Evolutionary conservation across 2,329 filamentous ascomycete species (phyloP).

Genomic region (Monilinia polystroma): DNA sequence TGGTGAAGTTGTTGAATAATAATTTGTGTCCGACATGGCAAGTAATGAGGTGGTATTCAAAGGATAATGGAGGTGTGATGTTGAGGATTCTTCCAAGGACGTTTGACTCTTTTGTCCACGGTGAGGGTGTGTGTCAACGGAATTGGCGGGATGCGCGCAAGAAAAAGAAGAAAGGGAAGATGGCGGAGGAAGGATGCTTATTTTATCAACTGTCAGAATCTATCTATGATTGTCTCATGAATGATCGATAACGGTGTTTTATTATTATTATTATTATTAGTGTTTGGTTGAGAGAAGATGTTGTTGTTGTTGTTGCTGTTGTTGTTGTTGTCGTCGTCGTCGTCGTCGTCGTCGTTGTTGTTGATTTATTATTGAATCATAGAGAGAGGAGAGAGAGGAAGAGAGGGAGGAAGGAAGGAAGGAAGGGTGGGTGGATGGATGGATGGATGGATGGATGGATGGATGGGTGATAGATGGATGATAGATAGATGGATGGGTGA

Average conservation of each 20-base stretch:
- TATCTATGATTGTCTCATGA: slow-evolving; percentile 21
- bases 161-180: slow-evolving; percentile 1
- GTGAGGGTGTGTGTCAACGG: slow-evolving; percentile 5
- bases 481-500: no score
- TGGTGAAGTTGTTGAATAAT: slow-evolving; percentile 33
- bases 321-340: no score
- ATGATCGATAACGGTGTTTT: slow-evolving; percentile 12
- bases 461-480: no score
- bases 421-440: slow-evolving; percentile 9
- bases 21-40: slow-evolving; percentile 33
- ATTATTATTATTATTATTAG: no score
- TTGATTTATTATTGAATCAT: slow-evolving; percentile 17
- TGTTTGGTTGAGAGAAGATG: not conserved
- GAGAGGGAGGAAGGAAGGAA: not conserved
- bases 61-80: not conserved
- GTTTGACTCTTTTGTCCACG: not conserved
- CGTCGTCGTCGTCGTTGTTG: not conserved
- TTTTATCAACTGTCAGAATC: slow-evolving; percentile 15
- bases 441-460: not conserved
- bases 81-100: not conserved
- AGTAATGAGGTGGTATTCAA: slow-evolving; percentile 1
- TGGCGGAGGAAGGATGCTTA: slow-evolving; percentile 14
- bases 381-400: not conserved
- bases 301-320: not conserved
- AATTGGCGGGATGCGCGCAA: slow-evolving; percentile 14